Evolutionary conservation across 345 rosid species (phyloP).

Genomic region (Rubroshorea leprosula): DNA sequence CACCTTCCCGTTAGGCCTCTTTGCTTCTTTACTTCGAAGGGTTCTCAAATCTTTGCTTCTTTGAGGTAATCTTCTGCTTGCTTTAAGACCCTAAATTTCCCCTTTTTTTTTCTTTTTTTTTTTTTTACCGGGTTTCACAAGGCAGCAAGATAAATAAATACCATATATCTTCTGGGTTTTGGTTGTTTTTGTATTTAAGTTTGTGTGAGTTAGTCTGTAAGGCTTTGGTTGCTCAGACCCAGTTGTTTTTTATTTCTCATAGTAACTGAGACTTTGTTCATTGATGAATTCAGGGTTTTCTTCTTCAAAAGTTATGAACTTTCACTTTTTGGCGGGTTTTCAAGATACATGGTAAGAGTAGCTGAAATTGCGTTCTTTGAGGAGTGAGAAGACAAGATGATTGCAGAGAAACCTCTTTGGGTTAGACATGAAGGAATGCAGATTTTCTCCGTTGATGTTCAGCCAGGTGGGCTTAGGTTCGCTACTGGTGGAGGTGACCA

Average conservation of each 20-base stretch:
- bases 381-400: slow-evolving; percentile 41
- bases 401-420: slow-evolving; percentile 96
- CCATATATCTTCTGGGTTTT: background rate
- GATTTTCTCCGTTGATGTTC: slow-evolving; percentile 95
- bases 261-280: background rate
- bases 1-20: background rate
- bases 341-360: slow-evolving; percentile 9
- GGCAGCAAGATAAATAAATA: background rate
- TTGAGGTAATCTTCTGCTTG: background rate
- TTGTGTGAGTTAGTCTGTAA: background rate
- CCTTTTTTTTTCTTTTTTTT: background rate
- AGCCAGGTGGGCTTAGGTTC: slow-evolving; percentile 90
- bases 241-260: slow-evolving; percentile 1
- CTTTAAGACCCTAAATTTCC: slow-evolving; percentile 13
- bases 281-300: slow-evolving; percentile 6
- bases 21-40: background rate
- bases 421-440: slow-evolving; percentile 96
- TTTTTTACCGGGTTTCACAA: background rate
- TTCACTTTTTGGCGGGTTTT: slow-evolving; percentile 15
- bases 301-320: slow-evolving; percentile 17
- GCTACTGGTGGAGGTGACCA: slow-evolving; percentile 99
- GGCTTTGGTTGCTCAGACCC: background rate
- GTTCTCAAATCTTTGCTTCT: background rate
- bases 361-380: slow-evolving; percentile 15
- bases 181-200: background rate